These are phyloP conservation scores for Tulasnella sp. DNA, from an alignment of 768 basidiomycete genomes.

Conservation along the genomic window DNA sequence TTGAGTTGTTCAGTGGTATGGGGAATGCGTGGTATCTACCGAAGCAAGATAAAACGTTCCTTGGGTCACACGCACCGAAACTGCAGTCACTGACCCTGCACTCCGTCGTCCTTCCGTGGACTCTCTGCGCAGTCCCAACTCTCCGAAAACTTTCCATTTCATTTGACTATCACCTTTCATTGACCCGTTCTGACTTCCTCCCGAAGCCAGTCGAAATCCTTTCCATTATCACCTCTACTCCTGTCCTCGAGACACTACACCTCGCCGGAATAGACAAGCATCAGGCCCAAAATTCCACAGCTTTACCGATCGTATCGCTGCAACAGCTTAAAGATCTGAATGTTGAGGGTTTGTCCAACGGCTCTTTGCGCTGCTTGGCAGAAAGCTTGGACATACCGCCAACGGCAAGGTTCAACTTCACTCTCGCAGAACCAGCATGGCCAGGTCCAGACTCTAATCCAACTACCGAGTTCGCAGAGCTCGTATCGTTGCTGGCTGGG, in stretches of 20 bases:
- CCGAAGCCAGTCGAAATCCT: not conserved
- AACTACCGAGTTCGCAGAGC: not conserved
- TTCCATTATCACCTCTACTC: not conserved
- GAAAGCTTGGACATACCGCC: not conserved
- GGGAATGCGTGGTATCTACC: not conserved
- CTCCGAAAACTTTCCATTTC: not conserved
- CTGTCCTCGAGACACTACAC: not conserved
- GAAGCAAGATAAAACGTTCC: not conserved
- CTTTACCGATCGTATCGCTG: not conserved
- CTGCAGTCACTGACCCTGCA: not conserved
- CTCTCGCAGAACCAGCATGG: not conserved
- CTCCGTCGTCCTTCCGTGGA: not conserved
- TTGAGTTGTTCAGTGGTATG: not conserved
- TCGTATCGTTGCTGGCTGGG: not conserved
- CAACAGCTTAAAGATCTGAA: not conserved
- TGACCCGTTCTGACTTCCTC: not conserved
- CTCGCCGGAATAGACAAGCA: not conserved
- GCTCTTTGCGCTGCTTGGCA: not conserved
- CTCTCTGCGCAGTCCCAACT: not conserved
- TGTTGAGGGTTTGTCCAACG: not conserved
- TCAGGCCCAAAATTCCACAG: not conserved
- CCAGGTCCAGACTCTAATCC: not conserved
- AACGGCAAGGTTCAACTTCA: not conserved
- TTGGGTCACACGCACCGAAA: not conserved
- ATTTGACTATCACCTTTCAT: not conserved